Evolutionary conservation across 257 asterid species (phyloP), one percentile per base, ranked within the genome.

Genomic region (Solanum bukasovii): DNA sequence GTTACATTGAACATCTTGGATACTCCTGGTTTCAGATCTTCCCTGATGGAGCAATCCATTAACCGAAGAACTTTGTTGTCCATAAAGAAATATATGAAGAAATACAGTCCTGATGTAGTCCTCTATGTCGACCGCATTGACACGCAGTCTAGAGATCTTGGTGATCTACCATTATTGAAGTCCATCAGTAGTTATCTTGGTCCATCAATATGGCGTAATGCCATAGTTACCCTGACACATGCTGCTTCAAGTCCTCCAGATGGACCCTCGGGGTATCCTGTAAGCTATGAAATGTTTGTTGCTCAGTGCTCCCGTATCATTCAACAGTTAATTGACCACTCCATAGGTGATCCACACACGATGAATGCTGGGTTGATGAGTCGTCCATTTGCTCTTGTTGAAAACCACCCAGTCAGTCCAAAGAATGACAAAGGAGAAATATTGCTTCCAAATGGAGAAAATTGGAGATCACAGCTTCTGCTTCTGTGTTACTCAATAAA

Each of bases 91-190:
- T 21, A 83, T 78, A 93, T 92, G 89, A 89, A 70, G 87, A 95
- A 90, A 90, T 82, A 75, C 87, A 92, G 95, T 49, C 98, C 98
- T 1, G 99, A 96, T 93, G 92, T 94, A 52, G 85, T 95, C 91
- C 92, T 95, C 20, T 96, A 95, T 46, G 91, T 96, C 11, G 98
- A 96, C 88, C 98, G 98, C 40, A 70, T 96, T 31, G 99, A 95
- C 88, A 74, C 89, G 52, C 93, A 78, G 83, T 86, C 84, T 21
- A 70, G 89, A 86, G 88, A 90, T 84, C 91, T 90, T 46, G 71
- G 89, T 78, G 98, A 95, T 91, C 84, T 96, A 87, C 93, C 94
- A 67, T 44, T 96, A 27, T 34, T 95, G 89, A 94, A 90, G 77
- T 90, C 87, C 10, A 42, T 95, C 89, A 89, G 94, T 18, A 89